Evolutionary conservation across 768 basidiomycete species (phyloP).

Genomic region (Butyriboletus loyo): DNA sequence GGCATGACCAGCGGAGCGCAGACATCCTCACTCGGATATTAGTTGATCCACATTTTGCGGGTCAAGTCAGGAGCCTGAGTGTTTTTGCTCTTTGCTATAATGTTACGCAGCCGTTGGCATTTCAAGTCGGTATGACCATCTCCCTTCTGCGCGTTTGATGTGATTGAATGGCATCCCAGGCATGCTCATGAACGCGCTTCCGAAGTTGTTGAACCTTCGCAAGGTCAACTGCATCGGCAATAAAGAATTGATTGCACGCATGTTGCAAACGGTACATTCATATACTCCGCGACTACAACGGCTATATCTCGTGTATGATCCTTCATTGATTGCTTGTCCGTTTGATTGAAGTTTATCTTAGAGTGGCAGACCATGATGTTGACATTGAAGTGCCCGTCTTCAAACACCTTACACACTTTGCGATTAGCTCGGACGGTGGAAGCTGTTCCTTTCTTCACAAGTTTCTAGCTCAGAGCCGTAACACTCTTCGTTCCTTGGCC

Average conservation of each 20-base stretch:
- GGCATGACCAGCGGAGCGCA: slow-evolving; percentile 59
- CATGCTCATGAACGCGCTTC: slow-evolving; percentile 67
- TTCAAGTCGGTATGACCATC: slow-evolving; percentile 53
- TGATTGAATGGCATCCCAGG: slow-evolving; percentile 34
- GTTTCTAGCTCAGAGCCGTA: slow-evolving; percentile 53
- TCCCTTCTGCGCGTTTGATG: background rate
- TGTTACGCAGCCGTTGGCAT: slow-evolving; percentile 50
- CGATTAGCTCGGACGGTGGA: slow-evolving; percentile 48
- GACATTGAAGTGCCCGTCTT: slow-evolving; percentile 50
- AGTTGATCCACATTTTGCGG: slow-evolving; percentile 55
- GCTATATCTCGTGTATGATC: slow-evolving; percentile 51
- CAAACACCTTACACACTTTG: slow-evolving; percentile 57
- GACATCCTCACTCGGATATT: slow-evolving; percentile 70
- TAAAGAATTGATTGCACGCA: slow-evolving; percentile 48
- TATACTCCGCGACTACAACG: slow-evolving; percentile 51
- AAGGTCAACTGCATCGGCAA: slow-evolving; percentile 61
- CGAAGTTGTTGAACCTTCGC: slow-evolving; percentile 56
- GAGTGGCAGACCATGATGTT: slow-evolving; percentile 38
- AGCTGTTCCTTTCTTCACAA: slow-evolving; percentile 37
- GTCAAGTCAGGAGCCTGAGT: slow-evolving; percentile 53
- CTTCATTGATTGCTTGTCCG: background rate
- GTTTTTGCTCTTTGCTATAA: slow-evolving; percentile 54
- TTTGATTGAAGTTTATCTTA: slow-evolving; percentile 2
- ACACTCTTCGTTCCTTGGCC: slow-evolving; percentile 50
- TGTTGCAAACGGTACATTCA: slow-evolving; percentile 52